Evolutionary conservation across 176 grass and related monocot genomes (phyloP).

Genomic region (Urochloa ruziziensis): DNA sequence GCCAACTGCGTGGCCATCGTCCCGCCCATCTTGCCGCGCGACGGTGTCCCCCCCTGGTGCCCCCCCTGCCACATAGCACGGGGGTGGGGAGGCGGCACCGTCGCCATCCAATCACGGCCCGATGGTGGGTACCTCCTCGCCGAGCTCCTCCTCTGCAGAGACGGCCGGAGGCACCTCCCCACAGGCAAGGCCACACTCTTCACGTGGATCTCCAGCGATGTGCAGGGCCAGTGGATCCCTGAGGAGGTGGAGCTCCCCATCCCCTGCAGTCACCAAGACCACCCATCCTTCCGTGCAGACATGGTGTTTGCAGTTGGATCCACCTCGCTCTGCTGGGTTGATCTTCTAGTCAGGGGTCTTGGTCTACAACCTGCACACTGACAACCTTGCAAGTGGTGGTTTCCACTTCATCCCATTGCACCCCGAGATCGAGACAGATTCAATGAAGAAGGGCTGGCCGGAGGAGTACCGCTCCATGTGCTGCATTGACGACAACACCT

Average conservation of each 20-base stretch:
- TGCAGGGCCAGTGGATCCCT: not conserved
- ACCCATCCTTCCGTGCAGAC: not conserved
- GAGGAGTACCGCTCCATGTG: not conserved
- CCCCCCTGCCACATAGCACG: not conserved
- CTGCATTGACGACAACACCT: not conserved
- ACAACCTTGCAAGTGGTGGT: too few relatives aligned
- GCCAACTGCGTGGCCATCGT: not conserved
- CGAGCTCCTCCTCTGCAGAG: not conserved
- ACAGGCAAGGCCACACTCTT: not conserved
- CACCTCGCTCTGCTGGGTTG: not conserved
- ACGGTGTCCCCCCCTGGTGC: not conserved
- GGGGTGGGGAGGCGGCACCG: not conserved
- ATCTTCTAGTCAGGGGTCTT: not conserved
- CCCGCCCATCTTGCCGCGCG: not conserved
- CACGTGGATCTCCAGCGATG: not conserved
- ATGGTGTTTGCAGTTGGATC: not conserved
- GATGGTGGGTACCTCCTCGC: not conserved
- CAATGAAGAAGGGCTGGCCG: not conserved
- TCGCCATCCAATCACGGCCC: not conserved
- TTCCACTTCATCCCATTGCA: not conserved
- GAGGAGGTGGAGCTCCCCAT: not conserved
- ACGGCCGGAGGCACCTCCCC: not conserved
- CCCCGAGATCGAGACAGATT: too few relatives aligned
- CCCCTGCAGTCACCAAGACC: not conserved
- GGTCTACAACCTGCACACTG: not conserved